phyloP scores from a whole-genome alignment of 805 yeast genomes.

The Candida arabinofermentans region DNA sequence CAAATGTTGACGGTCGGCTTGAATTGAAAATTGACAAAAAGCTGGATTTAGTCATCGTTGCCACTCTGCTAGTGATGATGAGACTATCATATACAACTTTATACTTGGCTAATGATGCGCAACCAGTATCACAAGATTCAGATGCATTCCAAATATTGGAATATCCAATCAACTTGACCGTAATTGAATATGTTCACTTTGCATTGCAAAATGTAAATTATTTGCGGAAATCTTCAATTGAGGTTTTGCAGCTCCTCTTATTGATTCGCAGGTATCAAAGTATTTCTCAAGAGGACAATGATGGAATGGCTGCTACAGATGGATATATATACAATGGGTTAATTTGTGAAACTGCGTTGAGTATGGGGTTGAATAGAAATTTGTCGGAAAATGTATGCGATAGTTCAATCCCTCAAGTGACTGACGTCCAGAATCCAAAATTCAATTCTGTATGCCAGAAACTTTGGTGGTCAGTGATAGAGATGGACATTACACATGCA shows the following conservation, averaged over 20 bases:
- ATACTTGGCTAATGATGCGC: slow-evolving; percentile 15
- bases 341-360: slow-evolving; percentile 36
- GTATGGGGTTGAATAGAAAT: slow-evolving; percentile 44
- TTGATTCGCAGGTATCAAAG: slow-evolving; percentile 37
- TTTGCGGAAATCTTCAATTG: slow-evolving; percentile 36
- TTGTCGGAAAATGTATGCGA: slow-evolving; percentile 19
- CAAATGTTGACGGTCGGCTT: background rate
- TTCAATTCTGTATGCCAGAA: slow-evolving; percentile 27
- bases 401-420: background rate
- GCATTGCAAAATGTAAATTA: slow-evolving; percentile 38
- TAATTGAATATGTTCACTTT: slow-evolving; percentile 34
- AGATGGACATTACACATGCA: slow-evolving; percentile 22
- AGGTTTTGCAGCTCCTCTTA: slow-evolving; percentile 40
- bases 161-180: slow-evolving; percentile 38
- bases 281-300: slow-evolving; percentile 47
- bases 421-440: slow-evolving; percentile 8
- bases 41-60: slow-evolving; percentile 21
- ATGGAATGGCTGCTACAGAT: slow-evolving; percentile 41
- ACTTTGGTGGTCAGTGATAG: slow-evolving; percentile 25
- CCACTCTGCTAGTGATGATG: slow-evolving; percentile 25
- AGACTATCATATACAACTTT: slow-evolving; percentile 26
- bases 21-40: slow-evolving; percentile 11
- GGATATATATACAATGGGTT: slow-evolving; percentile 36
- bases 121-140: slow-evolving; percentile 8
- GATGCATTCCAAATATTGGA: slow-evolving; percentile 25